Evolutionary conservation across 225 moss, liverwort and hornwort genomes (phyloP), one percentile per base, ranked within the genome.

Genomic region (Thuidium tamariscinum): DNA sequence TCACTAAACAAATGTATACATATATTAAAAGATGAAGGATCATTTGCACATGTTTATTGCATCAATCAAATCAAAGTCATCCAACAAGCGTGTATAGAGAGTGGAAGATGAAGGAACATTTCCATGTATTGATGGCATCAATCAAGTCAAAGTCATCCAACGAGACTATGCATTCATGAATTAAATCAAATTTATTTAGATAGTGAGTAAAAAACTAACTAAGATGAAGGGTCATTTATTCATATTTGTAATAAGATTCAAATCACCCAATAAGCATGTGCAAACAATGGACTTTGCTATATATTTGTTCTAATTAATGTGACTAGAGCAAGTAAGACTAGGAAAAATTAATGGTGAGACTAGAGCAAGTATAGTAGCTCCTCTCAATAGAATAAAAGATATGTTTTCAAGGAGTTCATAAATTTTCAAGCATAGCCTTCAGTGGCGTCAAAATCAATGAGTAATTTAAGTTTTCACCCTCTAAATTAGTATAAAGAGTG

Each of bases 41-140:
- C 13, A 13, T 37, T 37, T 67, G 4, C 0, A 67, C 13, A 7
- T 7, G 2, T 1, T 67, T 11, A 37, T 22, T 0, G 0, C 37
- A 21, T 37, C 4, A 67, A 0, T 67, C 7, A 67, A 37, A 0
- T 67, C 13, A 67, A 39, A 66, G 36, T 11, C 11, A 21, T 3
- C 5, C 5, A 34, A 65, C 9, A 0, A 65, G 5, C 5, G 0
- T n/a, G 19, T 65, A 19, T 1, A 19, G 1, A n/a, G 0, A 19
- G n/a, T 65, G 5, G 22, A 19, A 36, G 6, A 18, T 18, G 34
- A 34, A 37, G 0, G 4, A 12, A 7, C 13, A 13, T 37, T 37
- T 67, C 4, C 0, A 67, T 7, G 6, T 7, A 2, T 1, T 67
- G 7, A 37, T 22, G 0, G 0, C 37, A 21, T 37, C 4, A 67